Evolutionary conservation across 2,329 filamentous ascomycete genomes (phyloP).

Genomic region (Alternaria burnsii): DNA sequence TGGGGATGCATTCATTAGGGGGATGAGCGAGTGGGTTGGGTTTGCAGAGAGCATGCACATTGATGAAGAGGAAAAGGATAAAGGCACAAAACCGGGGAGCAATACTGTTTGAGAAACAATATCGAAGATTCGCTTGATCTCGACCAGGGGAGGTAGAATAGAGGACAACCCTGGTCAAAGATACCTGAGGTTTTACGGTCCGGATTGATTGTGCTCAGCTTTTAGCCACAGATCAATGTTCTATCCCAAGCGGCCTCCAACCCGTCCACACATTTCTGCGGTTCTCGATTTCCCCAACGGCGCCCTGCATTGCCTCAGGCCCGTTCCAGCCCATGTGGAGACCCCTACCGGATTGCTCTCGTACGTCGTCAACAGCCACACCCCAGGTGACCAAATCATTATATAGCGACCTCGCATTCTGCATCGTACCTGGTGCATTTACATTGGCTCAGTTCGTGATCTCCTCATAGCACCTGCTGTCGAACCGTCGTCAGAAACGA

Average conservation of each 20-base stretch:
- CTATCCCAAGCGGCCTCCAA: not conserved
- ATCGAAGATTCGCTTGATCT: not conserved
- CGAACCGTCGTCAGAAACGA: not conserved
- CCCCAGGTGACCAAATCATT: constrained; percentile 39
- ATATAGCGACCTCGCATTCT: constrained; percentile 29
- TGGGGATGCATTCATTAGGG: constrained; percentile 75
- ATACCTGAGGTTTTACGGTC: not conserved
- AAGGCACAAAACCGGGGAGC: not conserved
- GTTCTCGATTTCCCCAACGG: not conserved
- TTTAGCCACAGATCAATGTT: not conserved
- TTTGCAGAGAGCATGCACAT: constrained; percentile 68
- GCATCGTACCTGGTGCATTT: constrained; percentile 16
- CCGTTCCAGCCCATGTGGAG: not conserved
- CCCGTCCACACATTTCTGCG: not conserved
- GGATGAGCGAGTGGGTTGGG: constrained; percentile 80
- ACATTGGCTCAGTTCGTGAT: not conserved
- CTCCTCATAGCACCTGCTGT: not conserved
- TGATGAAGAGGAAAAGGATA: constrained; percentile 21
- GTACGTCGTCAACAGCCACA: constrained; percentile 32
- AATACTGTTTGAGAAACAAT: constrained; percentile 2
- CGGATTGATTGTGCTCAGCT: not conserved
- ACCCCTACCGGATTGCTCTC: constrained; percentile 34
- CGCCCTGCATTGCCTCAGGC: not conserved
- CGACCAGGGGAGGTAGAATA: not conserved
- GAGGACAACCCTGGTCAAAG: not conserved